Conservation (phyloP, 2,329 filamentous ascomycete species). For the Trichophyton schoenleinii region DNA sequence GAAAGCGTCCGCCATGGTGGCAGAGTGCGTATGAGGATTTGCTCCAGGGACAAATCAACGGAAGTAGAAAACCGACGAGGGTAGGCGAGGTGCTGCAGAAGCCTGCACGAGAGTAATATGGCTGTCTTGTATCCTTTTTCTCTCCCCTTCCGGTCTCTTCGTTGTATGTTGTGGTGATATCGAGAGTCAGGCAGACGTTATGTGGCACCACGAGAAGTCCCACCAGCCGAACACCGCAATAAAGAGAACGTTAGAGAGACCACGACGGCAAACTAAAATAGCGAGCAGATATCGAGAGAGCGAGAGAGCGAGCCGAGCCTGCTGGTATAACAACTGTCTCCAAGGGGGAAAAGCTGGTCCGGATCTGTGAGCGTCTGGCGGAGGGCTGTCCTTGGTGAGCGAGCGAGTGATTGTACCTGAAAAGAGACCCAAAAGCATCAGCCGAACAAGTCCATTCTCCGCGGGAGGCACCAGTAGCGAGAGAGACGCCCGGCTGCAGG, state of each 20-base stretch:
- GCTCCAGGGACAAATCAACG: neutral
- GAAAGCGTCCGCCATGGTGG: slow-evolving; percentile 47
- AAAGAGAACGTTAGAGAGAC: neutral
- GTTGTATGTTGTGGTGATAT: neutral
- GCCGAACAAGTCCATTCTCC: neutral
- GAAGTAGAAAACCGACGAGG: neutral
- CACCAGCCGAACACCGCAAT: neutral
- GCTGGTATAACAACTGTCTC: neutral
- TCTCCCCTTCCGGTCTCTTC: neutral
- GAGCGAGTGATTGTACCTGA: neutral
- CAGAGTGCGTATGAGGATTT: neutral
- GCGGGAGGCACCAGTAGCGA: neutral
- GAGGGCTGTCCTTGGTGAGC: no score
- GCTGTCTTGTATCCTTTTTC: neutral
- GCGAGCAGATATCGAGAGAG: neutral
- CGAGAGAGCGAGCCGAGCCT: neutral
- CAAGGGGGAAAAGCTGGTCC: no score
- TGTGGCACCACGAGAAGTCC: neutral
- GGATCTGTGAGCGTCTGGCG: no score
- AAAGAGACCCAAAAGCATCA: neutral
- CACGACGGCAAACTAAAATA: neutral
- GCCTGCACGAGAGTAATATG: neutral
- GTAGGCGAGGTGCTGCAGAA: neutral
- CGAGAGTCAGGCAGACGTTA: neutral
- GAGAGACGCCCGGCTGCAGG: neutral